Base-by-base conservation (phyloP, 2,329 filamentous ascomycete genomes). In the Chaetomium sp. region DNA sequence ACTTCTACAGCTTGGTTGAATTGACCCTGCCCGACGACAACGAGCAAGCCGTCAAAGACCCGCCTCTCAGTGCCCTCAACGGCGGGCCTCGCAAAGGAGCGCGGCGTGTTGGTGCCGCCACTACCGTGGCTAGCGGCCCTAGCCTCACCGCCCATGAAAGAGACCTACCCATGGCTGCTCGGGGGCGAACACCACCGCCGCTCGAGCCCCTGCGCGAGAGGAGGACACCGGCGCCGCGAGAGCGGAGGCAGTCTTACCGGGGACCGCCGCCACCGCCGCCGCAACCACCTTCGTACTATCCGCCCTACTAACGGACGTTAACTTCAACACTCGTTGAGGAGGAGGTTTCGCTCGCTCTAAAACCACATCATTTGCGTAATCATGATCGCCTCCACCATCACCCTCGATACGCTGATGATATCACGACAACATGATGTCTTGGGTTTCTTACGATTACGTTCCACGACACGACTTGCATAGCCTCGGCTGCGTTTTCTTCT, bases 1-100 rank as follows among this genome's bases (percentile, higher is more conserved):
- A 93, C 76, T 93, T 90, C 74, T 93, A 89, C 76, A 82, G 85
- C 65, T 79, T 93, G 45, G 88, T 93, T 42, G 85, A 88, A 62
- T 75, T 92, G 65, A 84, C 81, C 25, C 76, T 91, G 4, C 90
- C 90, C 0, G 77, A 78, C 49, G 88, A 92, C 64, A 80, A 86
- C 61, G 86, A 88, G 49, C 76, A 82, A 2, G 78, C 78, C 19
- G 85, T 89, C 42, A 84, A 83, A 70, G 83, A 88, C 64, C 86
- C 86, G 35, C 86, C 86, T 3, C 75, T 89, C 67, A 85, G 82
- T 69, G 82, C 82, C 63, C 76, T 85, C 64, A 79, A 42, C 38
- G 38, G 74, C 65, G 80, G 80, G 64, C 76, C 79, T 35, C 79
- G 82, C 59, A 85, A 84, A 73, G 74, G 75, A 42, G 74, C 73